phyloP scores from a whole-genome alignment of 2,329 filamentous ascomycete genomes.

The Pyrenophora seminiperda region DNA sequence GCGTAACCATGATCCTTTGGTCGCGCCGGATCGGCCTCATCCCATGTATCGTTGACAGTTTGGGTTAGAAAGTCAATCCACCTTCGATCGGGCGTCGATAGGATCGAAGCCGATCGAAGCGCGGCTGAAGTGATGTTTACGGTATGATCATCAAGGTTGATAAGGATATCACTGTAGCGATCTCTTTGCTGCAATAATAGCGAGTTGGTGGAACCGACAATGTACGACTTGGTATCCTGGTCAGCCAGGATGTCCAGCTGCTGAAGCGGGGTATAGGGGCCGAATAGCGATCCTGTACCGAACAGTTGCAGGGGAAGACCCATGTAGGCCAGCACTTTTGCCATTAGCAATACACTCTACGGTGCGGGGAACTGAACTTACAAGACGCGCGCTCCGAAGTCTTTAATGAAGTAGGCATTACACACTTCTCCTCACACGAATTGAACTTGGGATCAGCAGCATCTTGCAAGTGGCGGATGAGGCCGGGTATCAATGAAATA shows the following conservation, averaged over 20 bases:
- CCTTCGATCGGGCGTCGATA: constrained; percentile 85
- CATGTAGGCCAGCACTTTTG: constrained; percentile 82
- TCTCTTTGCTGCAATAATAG: constrained; percentile 92
- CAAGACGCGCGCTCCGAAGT: constrained; percentile 88
- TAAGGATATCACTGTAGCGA: constrained; percentile 92
- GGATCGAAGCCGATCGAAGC: constrained; percentile 72
- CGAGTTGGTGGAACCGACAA: constrained; percentile 96
- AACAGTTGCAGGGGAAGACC: constrained; percentile 94
- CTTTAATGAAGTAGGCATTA: constrained; percentile 80
- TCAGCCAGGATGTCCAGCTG: constrained; percentile 94
- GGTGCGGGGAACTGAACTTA: constrained; percentile 37
- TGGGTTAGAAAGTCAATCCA: constrained; percentile 98
- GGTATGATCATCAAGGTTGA: constrained; percentile 90
- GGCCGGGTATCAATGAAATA: constrained; percentile 89
- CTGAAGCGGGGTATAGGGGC: constrained; percentile 94
- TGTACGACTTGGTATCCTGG: constrained; percentile 92
- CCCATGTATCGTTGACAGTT: constrained; percentile 95
- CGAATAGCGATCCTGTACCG: constrained; percentile 93
- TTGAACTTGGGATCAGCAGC: constrained; percentile 94
- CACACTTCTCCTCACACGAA: constrained; percentile 74
- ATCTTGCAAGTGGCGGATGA: constrained; percentile 90
- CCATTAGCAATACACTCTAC: constrained; percentile 26
- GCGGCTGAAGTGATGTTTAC: constrained; percentile 83
- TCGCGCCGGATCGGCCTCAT: constrained; percentile 81
- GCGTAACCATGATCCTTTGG: constrained; percentile 96